Evolutionary conservation across 306 rosid species (phyloP).

Genomic region (Cucurbita ficifolia): DNA sequence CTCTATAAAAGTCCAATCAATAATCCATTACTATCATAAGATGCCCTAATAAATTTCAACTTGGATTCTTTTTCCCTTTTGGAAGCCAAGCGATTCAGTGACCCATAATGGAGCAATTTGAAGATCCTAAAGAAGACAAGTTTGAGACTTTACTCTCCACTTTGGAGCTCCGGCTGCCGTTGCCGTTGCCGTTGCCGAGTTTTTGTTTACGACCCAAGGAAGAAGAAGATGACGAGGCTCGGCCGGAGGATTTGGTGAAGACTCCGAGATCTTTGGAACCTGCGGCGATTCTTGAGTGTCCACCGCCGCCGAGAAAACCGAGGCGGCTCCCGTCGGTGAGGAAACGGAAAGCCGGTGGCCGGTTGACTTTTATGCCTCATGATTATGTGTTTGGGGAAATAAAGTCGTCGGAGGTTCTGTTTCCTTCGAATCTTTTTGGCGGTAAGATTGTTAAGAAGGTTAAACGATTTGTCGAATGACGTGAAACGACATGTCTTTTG

Average conservation of each 20-base stretch:
- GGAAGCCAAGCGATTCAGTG: no score
- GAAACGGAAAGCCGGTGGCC: background rate
- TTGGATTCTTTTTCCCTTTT: background rate
- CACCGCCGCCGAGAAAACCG: background rate
- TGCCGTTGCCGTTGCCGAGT: background rate
- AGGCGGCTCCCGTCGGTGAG: background rate
- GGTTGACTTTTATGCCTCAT: background rate
- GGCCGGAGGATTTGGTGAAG: background rate
- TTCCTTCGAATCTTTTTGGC: background rate
- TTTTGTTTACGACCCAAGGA: background rate
- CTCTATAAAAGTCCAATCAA: background rate
- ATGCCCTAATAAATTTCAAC: background rate
- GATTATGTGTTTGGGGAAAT: background rate
- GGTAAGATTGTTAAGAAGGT: background rate
- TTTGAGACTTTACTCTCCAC: background rate
- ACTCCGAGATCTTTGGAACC: background rate
- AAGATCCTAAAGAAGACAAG: background rate
- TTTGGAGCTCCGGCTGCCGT: background rate
- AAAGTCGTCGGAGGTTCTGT: background rate
- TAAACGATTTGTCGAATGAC: background rate
- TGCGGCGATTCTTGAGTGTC: background rate
- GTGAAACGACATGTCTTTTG: background rate
- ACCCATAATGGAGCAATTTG: background rate
- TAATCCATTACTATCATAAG: background rate
- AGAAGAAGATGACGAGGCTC: background rate